phyloP scores from a whole-genome alignment of 106 monocot genomes.

The Dendrobium chrysotoxum region DNA sequence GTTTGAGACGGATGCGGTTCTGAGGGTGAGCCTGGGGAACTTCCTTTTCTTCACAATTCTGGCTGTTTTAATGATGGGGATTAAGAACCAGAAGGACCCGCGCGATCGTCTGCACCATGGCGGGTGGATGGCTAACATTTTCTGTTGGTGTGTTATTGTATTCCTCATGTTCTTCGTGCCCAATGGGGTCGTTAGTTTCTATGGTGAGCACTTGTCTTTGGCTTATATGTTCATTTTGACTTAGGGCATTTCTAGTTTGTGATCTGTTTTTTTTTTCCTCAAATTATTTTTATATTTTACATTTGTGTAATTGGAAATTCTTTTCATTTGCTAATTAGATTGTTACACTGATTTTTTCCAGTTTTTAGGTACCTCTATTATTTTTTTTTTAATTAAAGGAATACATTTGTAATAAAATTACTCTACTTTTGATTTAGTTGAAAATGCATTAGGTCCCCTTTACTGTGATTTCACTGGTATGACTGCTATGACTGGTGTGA shows the following conservation, averaged over 20 bases:
- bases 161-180: constrained; percentile 29
- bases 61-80: constrained; percentile 70
- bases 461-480: too few species aligned
- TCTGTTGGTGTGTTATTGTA: constrained; percentile 73
- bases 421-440: background rate
- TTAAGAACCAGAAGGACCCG: constrained; percentile 97
- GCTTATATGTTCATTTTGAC: background rate
- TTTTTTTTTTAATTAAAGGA: background rate
- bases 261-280: too few species aligned
- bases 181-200: constrained; percentile 26
- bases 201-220: constrained; percentile 12
- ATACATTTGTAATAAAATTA: background rate
- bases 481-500: too few species aligned
- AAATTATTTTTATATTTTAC: too few species aligned
- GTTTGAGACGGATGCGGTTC: constrained; percentile 97
- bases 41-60: constrained; percentile 90
- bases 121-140: constrained; percentile 90
- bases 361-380: background rate
- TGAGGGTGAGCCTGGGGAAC: constrained; percentile 93
- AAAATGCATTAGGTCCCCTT: too few species aligned
- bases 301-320: too few species aligned
- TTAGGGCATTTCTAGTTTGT: too few species aligned
- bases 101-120: constrained; percentile 86
- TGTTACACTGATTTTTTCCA: background rate
- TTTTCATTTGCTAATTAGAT: background rate